A percentile compares a stretch with the other conserved stretches of the same genome.
Evolutionary conservation across 805 yeast genomes (phyloP).

Genomic region (Candida morakotiae): DNA sequence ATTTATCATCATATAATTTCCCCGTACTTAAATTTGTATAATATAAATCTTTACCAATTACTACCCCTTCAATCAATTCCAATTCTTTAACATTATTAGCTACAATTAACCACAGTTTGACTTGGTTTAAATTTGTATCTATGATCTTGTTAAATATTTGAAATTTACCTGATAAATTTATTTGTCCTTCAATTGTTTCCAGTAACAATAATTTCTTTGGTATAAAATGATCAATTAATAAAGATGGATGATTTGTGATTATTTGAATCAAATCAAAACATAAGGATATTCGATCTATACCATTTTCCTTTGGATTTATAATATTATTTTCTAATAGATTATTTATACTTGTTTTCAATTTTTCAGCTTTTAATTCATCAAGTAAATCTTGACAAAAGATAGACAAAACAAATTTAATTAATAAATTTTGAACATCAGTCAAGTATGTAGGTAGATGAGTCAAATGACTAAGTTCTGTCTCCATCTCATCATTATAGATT

Average conservation of each 20-base stretch:
- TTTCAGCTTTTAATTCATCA: conserved; percentile 17
- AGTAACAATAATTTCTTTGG: conserved; percentile 64
- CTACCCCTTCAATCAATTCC: conserved; percentile 72
- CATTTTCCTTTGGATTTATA: conserved; percentile 7
- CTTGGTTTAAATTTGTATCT: conserved; percentile 26
- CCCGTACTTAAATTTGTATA: conserved; percentile 68
- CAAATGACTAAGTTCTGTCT: conserved; percentile 12
- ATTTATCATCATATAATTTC: conserved; percentile 44
- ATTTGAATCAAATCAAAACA: conserved; percentile 44
- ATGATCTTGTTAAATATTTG: conserved; percentile 48
- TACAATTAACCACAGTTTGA: conserved; percentile 36
- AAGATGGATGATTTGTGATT: conserved; percentile 63
- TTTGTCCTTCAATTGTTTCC: conserved; percentile 57
- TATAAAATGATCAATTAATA: conserved; percentile 72
- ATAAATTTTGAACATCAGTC: conserved; percentile 30
- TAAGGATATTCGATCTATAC: conserved; percentile 34
- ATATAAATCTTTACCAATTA: conserved; percentile 66
- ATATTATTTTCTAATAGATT: conserved; percentile 25
- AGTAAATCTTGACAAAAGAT: conserved; percentile 24
- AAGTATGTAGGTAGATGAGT: conserved; percentile 33
- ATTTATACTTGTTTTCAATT: conserved; percentile 32
- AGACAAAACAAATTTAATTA: conserved; percentile 28
- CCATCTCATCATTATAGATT: conserved; percentile 7
- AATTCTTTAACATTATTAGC: conserved; percentile 64
- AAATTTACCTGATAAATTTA: conserved; percentile 57